Conservation (phyloP, 164 flowering plant species). For the Litsea cubeba region DNA sequence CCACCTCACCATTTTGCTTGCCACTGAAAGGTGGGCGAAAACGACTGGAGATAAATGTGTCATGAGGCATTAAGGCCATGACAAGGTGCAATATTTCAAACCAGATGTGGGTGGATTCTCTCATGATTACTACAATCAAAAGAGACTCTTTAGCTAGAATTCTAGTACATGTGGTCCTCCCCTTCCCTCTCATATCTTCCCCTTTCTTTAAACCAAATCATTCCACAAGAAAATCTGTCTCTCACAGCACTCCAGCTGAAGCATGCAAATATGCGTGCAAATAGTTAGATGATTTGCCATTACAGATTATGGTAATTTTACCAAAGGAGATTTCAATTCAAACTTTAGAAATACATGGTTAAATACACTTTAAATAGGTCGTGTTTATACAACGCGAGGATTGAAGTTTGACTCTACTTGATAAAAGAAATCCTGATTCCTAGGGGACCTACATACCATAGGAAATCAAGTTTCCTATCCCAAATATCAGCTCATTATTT, state of each 20-base stretch:
- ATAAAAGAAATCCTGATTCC: too few species aligned
- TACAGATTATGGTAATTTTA: too few species aligned
- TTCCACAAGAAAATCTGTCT: slow-evolving; percentile 62
- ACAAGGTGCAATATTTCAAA: not conserved
- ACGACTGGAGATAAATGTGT: slow-evolving; percentile 15
- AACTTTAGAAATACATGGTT: too few species aligned
- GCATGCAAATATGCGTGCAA: slow-evolving; percentile 46
- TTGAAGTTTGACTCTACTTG: too few species aligned
- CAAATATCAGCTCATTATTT: too few species aligned
- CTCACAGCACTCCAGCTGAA: slow-evolving; percentile 22
- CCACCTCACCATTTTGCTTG: slow-evolving; percentile 3
- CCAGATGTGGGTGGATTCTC: slow-evolving; percentile 27
- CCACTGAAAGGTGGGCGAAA: slow-evolving; percentile 27
- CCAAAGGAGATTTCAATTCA: too few species aligned
- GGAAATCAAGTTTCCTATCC: too few species aligned
- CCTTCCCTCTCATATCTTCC: slow-evolving; percentile 27
- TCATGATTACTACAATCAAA: slow-evolving; percentile 49
- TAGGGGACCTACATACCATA: too few species aligned
- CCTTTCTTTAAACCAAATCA: slow-evolving; percentile 45
- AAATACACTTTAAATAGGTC: too few species aligned
- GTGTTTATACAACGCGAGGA: too few species aligned
- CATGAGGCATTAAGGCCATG: slow-evolving; percentile 6
- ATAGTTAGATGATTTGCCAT: too few species aligned
- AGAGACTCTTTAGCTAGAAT: slow-evolving; percentile 8
- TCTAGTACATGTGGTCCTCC: not conserved